Base-by-base conservation (phyloP, 225 moss, liverwort and hornwort species). In the Sphagnum contortum region DNA sequence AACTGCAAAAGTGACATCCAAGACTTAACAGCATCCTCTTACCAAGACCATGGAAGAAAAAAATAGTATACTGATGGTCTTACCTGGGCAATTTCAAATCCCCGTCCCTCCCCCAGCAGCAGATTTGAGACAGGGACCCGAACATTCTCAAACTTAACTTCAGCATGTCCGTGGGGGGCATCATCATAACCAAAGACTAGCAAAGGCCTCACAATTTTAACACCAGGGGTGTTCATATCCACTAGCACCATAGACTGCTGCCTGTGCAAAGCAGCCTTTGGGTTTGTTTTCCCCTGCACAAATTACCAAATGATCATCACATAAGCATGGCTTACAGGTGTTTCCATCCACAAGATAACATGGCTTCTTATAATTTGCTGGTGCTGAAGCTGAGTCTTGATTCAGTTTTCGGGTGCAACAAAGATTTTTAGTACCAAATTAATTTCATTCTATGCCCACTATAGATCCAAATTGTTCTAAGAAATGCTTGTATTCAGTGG, bases 141-240 rank as follows among this genome's bases (percentile, higher is more conserved):
- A 9, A 91, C 98, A 47, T 93, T 91, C 68, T 86, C 76, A 66
- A 98, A 81, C 57, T 64, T 69, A 45, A 98, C 79, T 81, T 98
- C 98, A 44, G 98, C 98, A 73, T 98, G 98, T 49, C 98, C 98
- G 78, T 98, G 98, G 4, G 98, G 98, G 63, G 98, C 98, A 70
- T 98, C 98, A 58, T 98, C 98, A 48, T 85, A 98, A 60, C 98
- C 98, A 48, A 80, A 98, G 44, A 98, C 93, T 64, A 80, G 72
- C 76, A 98, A 73, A 63, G 93, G 93, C 55, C 98, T 75, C 8
- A 91, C 76, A 60, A 98, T 67, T 55, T 77, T 88, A 66, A 98
- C 87, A 47, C 98, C 98, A 64, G 87, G 89, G 66, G 93, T 80
- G 9, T 83, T 73, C 47, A 93, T 73, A 68, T 89, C 87, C 12